phyloP scores from a whole-genome alignment of 2,329 filamentous ascomycete genomes.

The Phoma sp. region DNA sequence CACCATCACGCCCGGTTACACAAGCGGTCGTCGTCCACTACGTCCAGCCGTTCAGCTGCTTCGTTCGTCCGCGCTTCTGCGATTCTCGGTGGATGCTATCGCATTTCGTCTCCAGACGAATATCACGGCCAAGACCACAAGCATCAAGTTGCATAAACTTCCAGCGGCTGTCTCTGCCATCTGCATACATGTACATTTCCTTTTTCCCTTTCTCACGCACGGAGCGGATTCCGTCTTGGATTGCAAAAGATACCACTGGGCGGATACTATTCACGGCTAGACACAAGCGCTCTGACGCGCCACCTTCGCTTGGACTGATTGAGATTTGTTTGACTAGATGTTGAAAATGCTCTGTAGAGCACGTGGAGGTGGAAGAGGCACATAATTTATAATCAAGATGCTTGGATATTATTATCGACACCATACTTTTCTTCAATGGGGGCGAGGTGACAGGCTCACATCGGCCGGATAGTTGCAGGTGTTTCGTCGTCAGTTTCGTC shows the following conservation, averaged over 20 bases:
- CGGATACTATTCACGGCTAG: constrained; percentile 4
- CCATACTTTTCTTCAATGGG: too few relatives aligned
- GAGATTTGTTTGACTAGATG: not conserved
- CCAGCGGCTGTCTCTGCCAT: not conserved
- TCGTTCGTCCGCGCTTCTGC: constrained; percentile 9
- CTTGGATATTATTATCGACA: not conserved
- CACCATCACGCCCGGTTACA: constrained; percentile 1
- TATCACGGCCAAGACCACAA: not conserved
- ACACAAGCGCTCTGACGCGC: constrained; percentile 8
- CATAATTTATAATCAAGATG: constrained; percentile 17
- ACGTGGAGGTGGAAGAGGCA: constrained; percentile 2
- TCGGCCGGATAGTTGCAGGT: too few relatives aligned
- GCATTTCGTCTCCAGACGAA: not conserved
- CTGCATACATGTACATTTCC: constrained; percentile 5
- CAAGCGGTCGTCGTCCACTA: constrained; percentile 7
- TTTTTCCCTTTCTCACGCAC: not conserved
- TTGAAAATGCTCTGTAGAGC: not conserved
- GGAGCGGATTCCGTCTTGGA: not conserved
- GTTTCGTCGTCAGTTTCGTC: too few relatives aligned
- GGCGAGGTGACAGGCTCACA: too few relatives aligned
- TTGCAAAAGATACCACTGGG: constrained; percentile 16
- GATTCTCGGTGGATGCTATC: constrained; percentile 14
- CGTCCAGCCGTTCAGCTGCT: constrained; percentile 4
- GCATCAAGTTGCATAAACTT: not conserved
- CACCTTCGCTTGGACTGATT: constrained; percentile 6